Conservation (phyloP, 768 basidiomycete species). For the Hirschioporus abietinus region DNA sequence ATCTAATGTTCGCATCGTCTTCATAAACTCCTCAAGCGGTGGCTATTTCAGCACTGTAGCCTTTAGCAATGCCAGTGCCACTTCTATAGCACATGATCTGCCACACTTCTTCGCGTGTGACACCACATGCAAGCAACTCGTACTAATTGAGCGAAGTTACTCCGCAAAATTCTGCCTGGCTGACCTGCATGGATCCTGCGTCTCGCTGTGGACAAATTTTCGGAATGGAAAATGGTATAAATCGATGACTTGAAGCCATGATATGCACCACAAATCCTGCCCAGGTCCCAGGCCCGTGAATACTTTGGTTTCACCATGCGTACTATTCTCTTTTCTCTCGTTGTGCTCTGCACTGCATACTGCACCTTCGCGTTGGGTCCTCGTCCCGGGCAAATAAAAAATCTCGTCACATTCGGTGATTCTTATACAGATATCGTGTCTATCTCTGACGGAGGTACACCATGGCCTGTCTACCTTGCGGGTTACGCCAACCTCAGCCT, state of each 20-base stretch:
- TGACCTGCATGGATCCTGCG: not conserved
- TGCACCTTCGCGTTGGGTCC: conserved; percentile 18
- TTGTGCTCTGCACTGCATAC: not conserved
- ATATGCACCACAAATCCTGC: not conserved
- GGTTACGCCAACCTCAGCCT: conserved; percentile 9
- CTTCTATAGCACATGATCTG: not conserved
- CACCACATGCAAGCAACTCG: not conserved
- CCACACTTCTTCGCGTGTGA: too few relatives aligned
- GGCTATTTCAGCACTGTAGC: not conserved
- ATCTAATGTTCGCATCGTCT: too few relatives aligned
- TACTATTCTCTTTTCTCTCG: not conserved
- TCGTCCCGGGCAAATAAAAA: conserved; percentile 45
- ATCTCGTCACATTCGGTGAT: conserved; percentile 65
- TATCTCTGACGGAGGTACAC: conserved; percentile 22
- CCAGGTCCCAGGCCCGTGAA: not conserved
- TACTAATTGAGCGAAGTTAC: not conserved
- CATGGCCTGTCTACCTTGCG: conserved; percentile 12
- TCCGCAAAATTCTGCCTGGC: not conserved
- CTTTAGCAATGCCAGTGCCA: not conserved
- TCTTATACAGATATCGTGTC: conserved; percentile 52
- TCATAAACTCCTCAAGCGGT: not conserved
- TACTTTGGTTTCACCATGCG: not conserved
- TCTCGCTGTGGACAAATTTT: not conserved
- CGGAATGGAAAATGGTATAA: not conserved
- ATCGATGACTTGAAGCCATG: not conserved